Evolutionary conservation across 2,329 filamentous ascomycete genomes (phyloP), one percentile per base, ranked within the genome.

Genomic region (Ilyonectria robusta): DNA sequence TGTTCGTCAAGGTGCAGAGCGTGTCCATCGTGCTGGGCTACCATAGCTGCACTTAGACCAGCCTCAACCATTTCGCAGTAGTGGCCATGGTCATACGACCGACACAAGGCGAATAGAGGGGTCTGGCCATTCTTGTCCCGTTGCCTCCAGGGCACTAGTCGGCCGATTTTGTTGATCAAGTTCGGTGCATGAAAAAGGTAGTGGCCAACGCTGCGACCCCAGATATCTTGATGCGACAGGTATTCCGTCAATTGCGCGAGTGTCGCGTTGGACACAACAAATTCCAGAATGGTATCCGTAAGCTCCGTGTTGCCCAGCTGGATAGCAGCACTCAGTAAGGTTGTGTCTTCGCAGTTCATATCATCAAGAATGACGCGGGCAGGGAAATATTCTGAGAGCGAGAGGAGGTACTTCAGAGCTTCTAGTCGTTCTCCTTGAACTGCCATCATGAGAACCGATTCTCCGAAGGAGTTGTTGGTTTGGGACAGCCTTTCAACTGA

Each of bases 61-160:
- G 91, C 88, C 71, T 93, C 91, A 0, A 99, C 93, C 96, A 99
- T 98, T 53, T 86, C 84, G 59, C 89, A 88, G 80, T 99, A 99
- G 72, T 95, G 87, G 1, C 91, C 87, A 79, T 99, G 94, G 77
- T 99, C 96, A 77, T 99, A 99, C 0, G 94, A 98, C 73, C 96
- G 90, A 79, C 95, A 98, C 1, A 98, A 85, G 2, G 96, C 96
- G 79, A 99, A 98, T 9, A 99, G 84, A 2, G 96, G 97, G n/a
- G 97, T 99, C 81, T 98, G 96, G 0, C 96, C 96, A 77, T 98
- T 98, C 79, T 94, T 97, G 80, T 99, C 96, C 72, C 92, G 94
- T 79, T 97, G 90, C 65, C 90, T 89, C 96, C 96, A 99, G 9
- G 94, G 93, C 59, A 99, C 84, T 71, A 95, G 82, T 66, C 88